These are phyloP conservation scores for Lactarius akahatsu DNA, from an alignment of 768 basidiomycete genomes.

Conservation along the genomic window DNA sequence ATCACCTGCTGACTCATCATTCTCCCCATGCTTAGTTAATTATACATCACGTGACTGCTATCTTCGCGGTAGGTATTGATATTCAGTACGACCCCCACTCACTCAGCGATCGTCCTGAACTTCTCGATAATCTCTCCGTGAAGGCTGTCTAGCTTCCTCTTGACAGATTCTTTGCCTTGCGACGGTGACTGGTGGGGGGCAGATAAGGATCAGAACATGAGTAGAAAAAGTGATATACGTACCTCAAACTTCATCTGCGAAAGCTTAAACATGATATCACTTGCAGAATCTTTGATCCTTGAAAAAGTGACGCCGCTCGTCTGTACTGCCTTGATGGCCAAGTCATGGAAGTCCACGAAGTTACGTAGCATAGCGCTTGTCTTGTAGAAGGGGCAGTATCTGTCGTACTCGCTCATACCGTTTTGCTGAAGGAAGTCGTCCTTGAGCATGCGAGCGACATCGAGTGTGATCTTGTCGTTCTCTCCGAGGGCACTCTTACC, in stretches of 20 bases:
- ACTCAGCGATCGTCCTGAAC: conserved; percentile 85
- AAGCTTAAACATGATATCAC: conserved; percentile 94
- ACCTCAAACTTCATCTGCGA: conserved; percentile 99
- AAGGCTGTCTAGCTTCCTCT: conserved; percentile 76
- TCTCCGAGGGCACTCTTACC: conserved; percentile 98
- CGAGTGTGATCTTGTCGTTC: conserved; percentile 96
- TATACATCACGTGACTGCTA: conserved; percentile 5
- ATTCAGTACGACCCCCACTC: conserved; percentile 30
- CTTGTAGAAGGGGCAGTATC: conserved; percentile 99
- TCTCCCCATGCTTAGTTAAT: not conserved
- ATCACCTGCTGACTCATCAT: not conserved
- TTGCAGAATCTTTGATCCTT: conserved; percentile 81
- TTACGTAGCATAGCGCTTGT: conserved; percentile 94
- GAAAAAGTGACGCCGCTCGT: conserved; percentile 81
- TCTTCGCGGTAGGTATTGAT: not conserved
- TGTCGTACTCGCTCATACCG: conserved; percentile 97
- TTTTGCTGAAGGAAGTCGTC: conserved; percentile 98
- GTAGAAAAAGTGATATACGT: conserved; percentile 30
- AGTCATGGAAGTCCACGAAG: conserved; percentile 91
- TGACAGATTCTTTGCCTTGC: conserved; percentile 81
- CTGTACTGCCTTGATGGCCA: conserved; percentile 81
- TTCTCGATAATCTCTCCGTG: conserved; percentile 89
- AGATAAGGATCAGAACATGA: conserved; percentile 11
- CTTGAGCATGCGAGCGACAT: conserved; percentile 96
- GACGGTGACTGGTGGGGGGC: conserved; percentile 70